These are phyloP conservation scores for Arthrobotrys sphaeroides DNA, from an alignment of 2,329 filamentous ascomycete species.

Conservation along the genomic window DNA sequence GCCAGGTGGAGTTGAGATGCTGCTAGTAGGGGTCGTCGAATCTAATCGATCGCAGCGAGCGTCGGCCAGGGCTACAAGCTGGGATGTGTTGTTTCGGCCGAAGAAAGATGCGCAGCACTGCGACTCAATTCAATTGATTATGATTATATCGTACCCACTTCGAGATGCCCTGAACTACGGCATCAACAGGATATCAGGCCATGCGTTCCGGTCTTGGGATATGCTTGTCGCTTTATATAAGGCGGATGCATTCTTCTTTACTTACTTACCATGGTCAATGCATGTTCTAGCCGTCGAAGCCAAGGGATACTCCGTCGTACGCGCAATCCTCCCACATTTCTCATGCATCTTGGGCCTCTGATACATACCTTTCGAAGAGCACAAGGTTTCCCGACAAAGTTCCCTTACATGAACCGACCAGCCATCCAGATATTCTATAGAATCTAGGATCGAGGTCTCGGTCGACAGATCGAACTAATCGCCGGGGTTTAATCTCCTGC, in stretches of 20 bases:
- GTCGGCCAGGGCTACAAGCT: too few relatives aligned
- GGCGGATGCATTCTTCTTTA: too few relatives aligned
- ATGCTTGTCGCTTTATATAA: too few relatives aligned
- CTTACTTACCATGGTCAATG: too few relatives aligned
- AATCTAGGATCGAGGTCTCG: not conserved
- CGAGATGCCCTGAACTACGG: not conserved
- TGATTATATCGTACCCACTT: too few relatives aligned
- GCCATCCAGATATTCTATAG: slow-evolving; percentile 4
- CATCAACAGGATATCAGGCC: too few relatives aligned
- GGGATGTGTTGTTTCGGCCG: slow-evolving; percentile 1
- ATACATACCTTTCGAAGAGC: not conserved
- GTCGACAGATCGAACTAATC: not conserved
- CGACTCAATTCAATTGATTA: too few relatives aligned
- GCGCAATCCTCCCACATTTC: not conserved
- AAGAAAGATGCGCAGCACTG: too few relatives aligned
- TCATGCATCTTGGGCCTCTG: not conserved
- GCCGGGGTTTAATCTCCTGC: not conserved
- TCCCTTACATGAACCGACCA: slow-evolving; percentile 12
- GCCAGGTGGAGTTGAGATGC: not conserved
- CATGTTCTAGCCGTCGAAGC: too few relatives aligned
- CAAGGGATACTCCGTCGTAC: too few relatives aligned
- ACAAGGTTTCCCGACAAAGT: slow-evolving; percentile 3
- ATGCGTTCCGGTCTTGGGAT: too few relatives aligned
- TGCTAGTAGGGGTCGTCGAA: not conserved
- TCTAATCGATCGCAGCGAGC: not conserved